Conservation (phyloP, 495 filamentous ascomycete genomes). For the Oidiodendron maius region DNA sequence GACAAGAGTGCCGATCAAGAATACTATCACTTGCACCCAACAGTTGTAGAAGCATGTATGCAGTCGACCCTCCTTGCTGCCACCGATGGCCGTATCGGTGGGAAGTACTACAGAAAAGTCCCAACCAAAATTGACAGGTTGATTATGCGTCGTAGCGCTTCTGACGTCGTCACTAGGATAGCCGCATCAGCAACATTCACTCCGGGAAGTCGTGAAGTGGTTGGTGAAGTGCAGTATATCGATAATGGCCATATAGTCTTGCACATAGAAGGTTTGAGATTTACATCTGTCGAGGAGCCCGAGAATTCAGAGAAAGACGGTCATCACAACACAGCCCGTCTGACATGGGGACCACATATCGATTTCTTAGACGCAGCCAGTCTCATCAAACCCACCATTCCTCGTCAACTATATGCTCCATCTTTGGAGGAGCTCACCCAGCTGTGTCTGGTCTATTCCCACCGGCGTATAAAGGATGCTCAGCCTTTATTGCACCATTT, state of each 20-base stretch:
- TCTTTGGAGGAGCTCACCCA: background rate
- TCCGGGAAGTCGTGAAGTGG: background rate
- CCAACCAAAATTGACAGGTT: background rate
- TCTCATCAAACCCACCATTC: background rate
- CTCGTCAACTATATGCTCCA: background rate
- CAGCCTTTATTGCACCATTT: conserved; percentile 3
- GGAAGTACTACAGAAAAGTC: background rate
- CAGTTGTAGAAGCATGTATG: background rate
- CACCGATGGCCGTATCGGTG: background rate
- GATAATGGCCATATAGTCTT: background rate
- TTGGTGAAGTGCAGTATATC: background rate
- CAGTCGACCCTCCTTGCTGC: background rate
- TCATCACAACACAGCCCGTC: conserved; percentile 17
- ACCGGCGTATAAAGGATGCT: background rate
- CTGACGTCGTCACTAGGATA: background rate
- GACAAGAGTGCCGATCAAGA: background rate
- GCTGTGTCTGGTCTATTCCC: background rate
- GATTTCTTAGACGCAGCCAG: background rate
- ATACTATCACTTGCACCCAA: conserved; percentile 3
- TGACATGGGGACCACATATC: conserved; percentile 8
- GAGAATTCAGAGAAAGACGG: conserved; percentile 14
- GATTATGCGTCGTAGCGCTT: background rate
- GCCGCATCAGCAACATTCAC: background rate
- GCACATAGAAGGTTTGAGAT: background rate
- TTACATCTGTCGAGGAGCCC: background rate